phyloP scores from a whole-genome alignment of 176 grass and related monocot genomes.

The Paspalum vaginatum region DNA sequence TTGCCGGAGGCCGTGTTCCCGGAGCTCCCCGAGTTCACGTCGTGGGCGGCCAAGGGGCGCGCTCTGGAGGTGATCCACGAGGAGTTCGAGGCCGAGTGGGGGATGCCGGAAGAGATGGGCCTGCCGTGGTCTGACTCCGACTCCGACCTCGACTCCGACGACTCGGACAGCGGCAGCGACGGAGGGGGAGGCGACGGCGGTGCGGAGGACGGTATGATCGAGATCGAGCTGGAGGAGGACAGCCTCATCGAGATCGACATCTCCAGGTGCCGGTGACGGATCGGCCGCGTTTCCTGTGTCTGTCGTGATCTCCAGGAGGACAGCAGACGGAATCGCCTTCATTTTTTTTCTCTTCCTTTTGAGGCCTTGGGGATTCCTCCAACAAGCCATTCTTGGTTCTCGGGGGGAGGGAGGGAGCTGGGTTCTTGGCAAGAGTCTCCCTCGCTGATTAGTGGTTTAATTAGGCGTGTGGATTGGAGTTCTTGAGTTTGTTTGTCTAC shows the following conservation, averaged over 20 bases:
- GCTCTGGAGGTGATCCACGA: slow-evolving; percentile 85
- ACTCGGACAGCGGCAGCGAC: not conserved
- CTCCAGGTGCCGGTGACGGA: slow-evolving; percentile 54
- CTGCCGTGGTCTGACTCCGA: slow-evolving; percentile 41
- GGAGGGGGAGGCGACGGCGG: not conserved
- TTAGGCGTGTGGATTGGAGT: slow-evolving; percentile 36
- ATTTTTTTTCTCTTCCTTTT: not conserved
- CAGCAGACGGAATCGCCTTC: not conserved
- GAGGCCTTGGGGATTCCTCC: not conserved
- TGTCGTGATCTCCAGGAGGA: too few species aligned
- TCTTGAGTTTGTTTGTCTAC: not conserved
- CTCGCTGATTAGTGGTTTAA: slow-evolving; percentile 5
- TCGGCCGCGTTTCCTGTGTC: not conserved
- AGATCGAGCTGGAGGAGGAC: slow-evolving; percentile 76
- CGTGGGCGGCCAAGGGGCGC: slow-evolving; percentile 51
- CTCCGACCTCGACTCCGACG: slow-evolving; percentile 34
- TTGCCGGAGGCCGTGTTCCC: slow-evolving; percentile 25
- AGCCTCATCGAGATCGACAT: slow-evolving; percentile 87
- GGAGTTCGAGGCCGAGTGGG: slow-evolving; percentile 70
- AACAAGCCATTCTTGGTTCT: slow-evolving; percentile 16
- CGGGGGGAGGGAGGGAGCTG: not conserved
- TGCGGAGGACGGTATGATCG: slow-evolving; percentile 52
- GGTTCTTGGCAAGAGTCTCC: slow-evolving; percentile 6
- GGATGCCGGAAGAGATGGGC: slow-evolving; percentile 47
- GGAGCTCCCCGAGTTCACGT: slow-evolving; percentile 48